phyloP scores from a whole-genome alignment of 495 filamentous ascomycete genomes.

The Melanomma pulvis-pyrius region DNA sequence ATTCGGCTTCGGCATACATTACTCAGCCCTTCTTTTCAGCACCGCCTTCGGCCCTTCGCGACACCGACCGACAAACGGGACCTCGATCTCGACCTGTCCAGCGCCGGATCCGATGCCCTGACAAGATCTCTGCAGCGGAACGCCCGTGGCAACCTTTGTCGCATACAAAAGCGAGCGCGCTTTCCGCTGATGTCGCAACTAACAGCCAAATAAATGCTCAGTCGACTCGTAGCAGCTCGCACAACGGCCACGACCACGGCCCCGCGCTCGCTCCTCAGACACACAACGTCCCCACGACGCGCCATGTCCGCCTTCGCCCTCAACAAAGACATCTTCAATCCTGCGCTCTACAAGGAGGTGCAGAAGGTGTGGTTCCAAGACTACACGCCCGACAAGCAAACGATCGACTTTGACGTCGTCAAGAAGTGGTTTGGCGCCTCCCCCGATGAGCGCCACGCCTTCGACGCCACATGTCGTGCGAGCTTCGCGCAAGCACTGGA shows the following conservation, averaged over 20 bases:
- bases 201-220: not conserved
- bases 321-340: constrained; percentile 45
- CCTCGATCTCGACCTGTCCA: no score
- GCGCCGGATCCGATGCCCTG: not conserved
- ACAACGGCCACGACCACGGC: not conserved
- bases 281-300: constrained; percentile 12
- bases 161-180: not conserved
- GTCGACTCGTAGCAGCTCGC: not conserved
- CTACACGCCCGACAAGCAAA: constrained; percentile 13
- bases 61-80: no score
- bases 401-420: constrained; percentile 7
- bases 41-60: no score
- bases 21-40: no score
- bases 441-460: constrained; percentile 39
- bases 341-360: constrained; percentile 35
- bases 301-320: constrained; percentile 38
- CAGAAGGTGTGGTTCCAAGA: constrained; percentile 39
- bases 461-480: constrained; percentile 41
- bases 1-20: no score
- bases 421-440: constrained; percentile 42
- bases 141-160: not conserved
- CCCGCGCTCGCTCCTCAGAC: not conserved
- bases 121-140: not conserved
- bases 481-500: constrained; percentile 41
- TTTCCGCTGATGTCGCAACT: not conserved